Evolutionary conservation across 306 rosid genomes (phyloP), one percentile per base, ranked within the genome.

Genomic region (Vachellia collinsii): DNA sequence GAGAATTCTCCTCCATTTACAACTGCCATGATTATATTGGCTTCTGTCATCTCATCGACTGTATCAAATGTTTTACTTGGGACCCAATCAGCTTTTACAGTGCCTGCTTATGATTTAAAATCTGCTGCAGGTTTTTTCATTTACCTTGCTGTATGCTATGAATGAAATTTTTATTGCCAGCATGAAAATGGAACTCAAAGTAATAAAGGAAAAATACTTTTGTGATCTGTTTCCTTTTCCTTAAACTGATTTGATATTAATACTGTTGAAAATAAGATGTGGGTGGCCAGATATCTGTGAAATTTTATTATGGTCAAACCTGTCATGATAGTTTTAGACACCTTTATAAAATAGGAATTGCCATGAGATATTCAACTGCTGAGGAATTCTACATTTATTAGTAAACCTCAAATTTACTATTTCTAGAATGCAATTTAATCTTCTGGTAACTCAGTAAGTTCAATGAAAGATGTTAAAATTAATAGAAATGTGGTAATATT

Each of bases 1-100:
- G 99, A 95, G 83, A 95, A 95, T 74, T 95, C 99, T 68, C 98
- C 99, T 80, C 99, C 99, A 25, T 91, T 93, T 87, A 95, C 98
- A 13, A 95, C 99, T 74, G 99, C 99, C 78, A 95, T 95, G 99
- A 95, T 95, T 85, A 95, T 95, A 81, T 85, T 95, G 96, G 98
- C 99, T 84, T 95, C 99, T 85, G 99, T 95, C 79, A 87, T 95
- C 74, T 95, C 99, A 8, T 95, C 99, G 23, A 93, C 99, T 20
- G 99, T 95, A 70, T 91, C 97, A 51, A 95, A 88, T 87, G 98
- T 93, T 88, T 84, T 89, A 78, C 94, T 89, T 59, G 99, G 97
- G 75, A 85, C 95, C 8, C 88, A 92, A 72, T 93, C 98, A 59
- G 99, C 99, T 62, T 95, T 95, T 85, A 90, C 94, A 17, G 95